phyloP scores from a whole-genome alignment of 768 basidiomycete genomes.

The Cystoderma amianthinum region DNA sequence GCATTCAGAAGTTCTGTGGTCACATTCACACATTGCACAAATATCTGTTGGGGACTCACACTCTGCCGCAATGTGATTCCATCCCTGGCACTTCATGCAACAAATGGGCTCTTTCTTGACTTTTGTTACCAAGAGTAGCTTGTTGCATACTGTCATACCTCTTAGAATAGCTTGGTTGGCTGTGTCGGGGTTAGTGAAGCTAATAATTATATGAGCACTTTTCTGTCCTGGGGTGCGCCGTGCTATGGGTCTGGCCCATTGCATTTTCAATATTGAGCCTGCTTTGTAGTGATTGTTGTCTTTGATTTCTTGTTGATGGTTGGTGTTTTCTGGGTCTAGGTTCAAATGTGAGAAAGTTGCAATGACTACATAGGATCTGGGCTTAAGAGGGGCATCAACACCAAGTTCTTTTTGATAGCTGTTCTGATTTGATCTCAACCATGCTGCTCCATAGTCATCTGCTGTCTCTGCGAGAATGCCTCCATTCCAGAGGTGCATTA shows the following conservation, averaged over 20 bases:
- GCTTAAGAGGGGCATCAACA: background rate
- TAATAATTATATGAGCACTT: background rate
- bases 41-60: background rate
- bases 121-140: background rate
- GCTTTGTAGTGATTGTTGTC: background rate
- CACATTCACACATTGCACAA: background rate
- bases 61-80: background rate
- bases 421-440: background rate
- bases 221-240: background rate
- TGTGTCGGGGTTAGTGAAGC: background rate
- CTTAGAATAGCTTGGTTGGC: background rate
- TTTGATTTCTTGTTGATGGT: background rate
- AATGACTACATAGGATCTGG: background rate
- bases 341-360: background rate
- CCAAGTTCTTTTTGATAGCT: background rate
- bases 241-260: background rate
- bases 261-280: background rate
- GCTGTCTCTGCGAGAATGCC: background rate
- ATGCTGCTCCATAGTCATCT: background rate
- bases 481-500: background rate
- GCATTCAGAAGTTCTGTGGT: conserved; percentile 1
- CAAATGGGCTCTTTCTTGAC: background rate
- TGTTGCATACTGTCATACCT: background rate
- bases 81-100: background rate
- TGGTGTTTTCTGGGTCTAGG: background rate